Evolutionary conservation across 2,329 filamentous ascomycete genomes (phyloP).

Genomic region (Septoria petroselini): DNA sequence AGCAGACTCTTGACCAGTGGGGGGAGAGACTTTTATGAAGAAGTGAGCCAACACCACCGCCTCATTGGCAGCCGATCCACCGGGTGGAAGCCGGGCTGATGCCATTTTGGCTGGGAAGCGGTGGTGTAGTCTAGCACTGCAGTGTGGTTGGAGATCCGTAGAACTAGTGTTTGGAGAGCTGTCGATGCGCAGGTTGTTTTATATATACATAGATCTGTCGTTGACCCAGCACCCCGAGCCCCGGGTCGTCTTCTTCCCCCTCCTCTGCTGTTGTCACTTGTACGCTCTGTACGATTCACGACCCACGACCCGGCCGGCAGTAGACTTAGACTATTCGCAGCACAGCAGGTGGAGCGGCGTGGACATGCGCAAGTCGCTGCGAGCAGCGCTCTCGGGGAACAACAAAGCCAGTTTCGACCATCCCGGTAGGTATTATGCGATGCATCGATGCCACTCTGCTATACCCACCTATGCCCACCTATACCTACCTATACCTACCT

Average conservation of each 20-base stretch:
- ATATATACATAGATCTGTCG: too few relatives aligned
- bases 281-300: not conserved
- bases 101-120: not conserved
- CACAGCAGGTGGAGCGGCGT: not conserved
- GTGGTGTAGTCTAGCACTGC: too few relatives aligned
- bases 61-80: not conserved
- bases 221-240: too few relatives aligned
- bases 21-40: too few relatives aligned
- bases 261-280: not conserved
- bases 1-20: too few relatives aligned
- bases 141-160: too few relatives aligned
- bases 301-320: not conserved
- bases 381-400: constrained; percentile 7
- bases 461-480: not conserved
- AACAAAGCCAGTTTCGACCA: constrained; percentile 4
- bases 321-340: too few relatives aligned
- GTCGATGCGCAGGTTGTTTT: too few relatives aligned
- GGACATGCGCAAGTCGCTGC: constrained; percentile 7
- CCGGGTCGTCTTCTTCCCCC: too few relatives aligned
- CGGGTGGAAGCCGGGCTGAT: not conserved
- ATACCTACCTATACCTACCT: not conserved
- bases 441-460: too few relatives aligned
- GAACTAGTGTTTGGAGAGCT: too few relatives aligned
- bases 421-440: constrained; percentile 5
- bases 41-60: too few relatives aligned